These are phyloP conservation scores for Chaetomium globosum DNA, from an alignment of 2,329 filamentous ascomycete genomes.

Conservation along the genomic window DNA sequence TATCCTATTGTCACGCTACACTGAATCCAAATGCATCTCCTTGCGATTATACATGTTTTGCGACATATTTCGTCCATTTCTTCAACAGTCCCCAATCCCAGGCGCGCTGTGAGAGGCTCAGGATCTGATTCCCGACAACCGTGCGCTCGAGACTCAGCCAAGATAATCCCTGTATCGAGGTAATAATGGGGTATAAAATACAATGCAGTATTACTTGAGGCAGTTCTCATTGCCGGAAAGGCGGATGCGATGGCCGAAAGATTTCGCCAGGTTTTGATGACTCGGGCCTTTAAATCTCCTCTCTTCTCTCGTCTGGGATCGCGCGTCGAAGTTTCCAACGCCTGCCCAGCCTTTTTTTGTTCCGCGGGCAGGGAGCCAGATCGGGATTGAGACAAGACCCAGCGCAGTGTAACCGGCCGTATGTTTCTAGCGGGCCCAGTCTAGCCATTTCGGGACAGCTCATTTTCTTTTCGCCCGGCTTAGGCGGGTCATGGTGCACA, in stretches of 20 bases:
- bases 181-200: not conserved
- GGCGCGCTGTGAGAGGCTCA: not conserved
- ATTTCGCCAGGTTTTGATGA: not conserved
- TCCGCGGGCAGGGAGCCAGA: not conserved
- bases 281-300: not conserved
- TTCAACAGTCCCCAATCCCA: not conserved
- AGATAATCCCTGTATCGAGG: conserved; percentile 4
- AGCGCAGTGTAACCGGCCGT: conserved; percentile 25
- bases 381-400: conserved; percentile 20
- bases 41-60: not conserved
- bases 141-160: conserved; percentile 1
- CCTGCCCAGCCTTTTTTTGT: not conserved
- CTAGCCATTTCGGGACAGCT: conserved; percentile 34
- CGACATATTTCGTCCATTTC: not conserved
- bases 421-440: conserved; percentile 30
- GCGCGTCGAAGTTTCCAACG: not conserved
- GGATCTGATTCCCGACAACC: not conserved
- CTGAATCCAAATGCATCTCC: not conserved
- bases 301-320: not conserved
- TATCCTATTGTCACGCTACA: not conserved
- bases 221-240: too few species aligned
- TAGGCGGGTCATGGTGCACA: conserved; percentile 26
- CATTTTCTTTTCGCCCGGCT: conserved; percentile 34
- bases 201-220: not conserved
- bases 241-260: not conserved